These are phyloP conservation scores for Aspergillus wentii DNA, from an alignment of 495 filamentous ascomycete genomes.

Conservation along the genomic window DNA sequence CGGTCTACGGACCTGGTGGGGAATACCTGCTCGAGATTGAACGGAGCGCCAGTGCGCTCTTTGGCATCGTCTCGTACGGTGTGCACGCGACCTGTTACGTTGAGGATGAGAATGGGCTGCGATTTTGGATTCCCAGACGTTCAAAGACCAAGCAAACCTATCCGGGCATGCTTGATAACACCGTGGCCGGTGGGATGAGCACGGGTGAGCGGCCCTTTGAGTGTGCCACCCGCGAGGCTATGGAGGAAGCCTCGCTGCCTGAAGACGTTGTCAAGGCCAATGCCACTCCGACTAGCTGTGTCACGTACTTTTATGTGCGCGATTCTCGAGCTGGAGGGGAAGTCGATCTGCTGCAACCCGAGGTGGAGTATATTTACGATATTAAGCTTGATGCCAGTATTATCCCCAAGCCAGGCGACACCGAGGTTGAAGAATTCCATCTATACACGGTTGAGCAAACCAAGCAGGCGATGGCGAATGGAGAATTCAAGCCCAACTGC, in stretches of 20 bases:
- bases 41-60: constrained; percentile 69
- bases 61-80: constrained; percentile 84
- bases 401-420: constrained; percentile 69
- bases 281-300: constrained; percentile 56
- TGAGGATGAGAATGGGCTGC: constrained; percentile 53
- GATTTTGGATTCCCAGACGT: constrained; percentile 80
- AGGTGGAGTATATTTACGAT: constrained; percentile 90
- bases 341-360: constrained; percentile 80
- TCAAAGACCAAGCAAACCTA: constrained; percentile 77
- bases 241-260: constrained; percentile 85
- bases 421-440: constrained; percentile 83
- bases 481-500: constrained; percentile 93
- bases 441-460: constrained; percentile 72
- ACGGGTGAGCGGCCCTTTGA: constrained; percentile 72
- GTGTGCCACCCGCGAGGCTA: constrained; percentile 77
- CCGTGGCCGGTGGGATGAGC: constrained; percentile 85
- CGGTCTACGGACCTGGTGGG: constrained; percentile 63
- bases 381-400: constrained; percentile 68
- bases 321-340: constrained; percentile 78
- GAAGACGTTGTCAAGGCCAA: constrained; percentile 58
- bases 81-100: constrained; percentile 84
- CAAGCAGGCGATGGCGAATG: constrained; percentile 59
- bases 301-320: constrained; percentile 83
- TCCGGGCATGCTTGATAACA: constrained; percentile 86
- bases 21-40: constrained; percentile 74